Evolutionary conservation across 805 yeast genomes (phyloP).

Genomic region (Wickerhamomyces canadensis): DNA sequence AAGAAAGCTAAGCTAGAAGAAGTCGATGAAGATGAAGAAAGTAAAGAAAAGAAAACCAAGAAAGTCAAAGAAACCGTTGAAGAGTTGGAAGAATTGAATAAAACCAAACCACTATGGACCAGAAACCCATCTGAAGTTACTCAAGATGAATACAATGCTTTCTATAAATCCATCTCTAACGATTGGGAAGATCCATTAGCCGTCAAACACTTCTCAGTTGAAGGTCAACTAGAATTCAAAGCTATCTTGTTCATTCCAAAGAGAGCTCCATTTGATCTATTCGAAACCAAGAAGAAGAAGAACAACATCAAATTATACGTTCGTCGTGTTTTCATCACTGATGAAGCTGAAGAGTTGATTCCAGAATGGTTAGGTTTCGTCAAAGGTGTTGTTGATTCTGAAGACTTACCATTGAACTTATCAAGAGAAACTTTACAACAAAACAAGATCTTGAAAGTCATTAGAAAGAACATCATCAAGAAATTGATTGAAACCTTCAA

Average conservation of each 20-base stretch:
- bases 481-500: conserved; percentile 97
- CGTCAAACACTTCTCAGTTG: conserved; percentile 98
- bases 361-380: conserved; percentile 99
- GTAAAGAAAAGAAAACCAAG: conserved; percentile 70
- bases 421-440: conserved; percentile 99
- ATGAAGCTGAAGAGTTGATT: conserved; percentile 97
- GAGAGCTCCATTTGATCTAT: conserved; percentile 98
- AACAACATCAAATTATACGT: conserved; percentile 97
- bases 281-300: conserved; percentile 99
- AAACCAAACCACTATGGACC: conserved; percentile 99
- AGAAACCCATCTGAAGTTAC: conserved; percentile 97
- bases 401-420: conserved; percentile 98
- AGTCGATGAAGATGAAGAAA: conserved; percentile 64
- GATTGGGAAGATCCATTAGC: conserved; percentile 99
- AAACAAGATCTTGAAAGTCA: conserved; percentile 98
- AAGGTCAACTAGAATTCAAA: conserved; percentile 99
- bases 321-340: conserved; percentile 99
- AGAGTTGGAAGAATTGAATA: conserved; percentile 97
- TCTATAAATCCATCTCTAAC: conserved; percentile 98
- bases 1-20: conserved; percentile 73
- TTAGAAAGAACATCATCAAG: conserved; percentile 98
- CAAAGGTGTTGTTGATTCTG: conserved; percentile 99
- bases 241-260: conserved; percentile 96
- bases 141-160: conserved; percentile 97
- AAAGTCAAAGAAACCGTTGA: conserved; percentile 89